Evolutionary conservation across 768 basidiomycete genomes (phyloP), one percentile per base, ranked within the genome.

Genomic region (Suillus subalutaceus): DNA sequence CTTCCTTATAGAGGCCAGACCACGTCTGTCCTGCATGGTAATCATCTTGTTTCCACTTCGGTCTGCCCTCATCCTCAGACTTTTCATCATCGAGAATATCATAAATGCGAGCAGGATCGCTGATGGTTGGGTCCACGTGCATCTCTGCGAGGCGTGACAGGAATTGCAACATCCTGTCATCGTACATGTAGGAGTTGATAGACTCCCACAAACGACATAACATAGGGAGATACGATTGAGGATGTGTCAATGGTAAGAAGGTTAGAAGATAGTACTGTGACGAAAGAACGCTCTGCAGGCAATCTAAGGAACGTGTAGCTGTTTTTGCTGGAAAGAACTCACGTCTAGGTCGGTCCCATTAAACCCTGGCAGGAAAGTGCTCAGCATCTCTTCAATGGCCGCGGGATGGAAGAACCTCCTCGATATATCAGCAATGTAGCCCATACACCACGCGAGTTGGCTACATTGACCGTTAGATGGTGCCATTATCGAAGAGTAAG

Each of bases 331-430:
- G 30, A 62, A 52, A 50, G 26, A 40, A 82, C 90, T 74, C 67
- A 91, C 91, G 77, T 92, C 88, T 69, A 94, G 78, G 64, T 84
- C 84, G 30, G 87, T 89, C 40, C 90, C 91, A 71, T 94, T 90
- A 41, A 96, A 81, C 63, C 84, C 80, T 6, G 94, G 94, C 12
- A 97, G 79, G 73, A 96, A 94, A 0, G 85, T 89, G n/a, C 89
- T 82, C 38, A 97, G 86, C 93, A 97, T 96, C 71, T 93, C 91
- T 69, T 90, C 88, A 63, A 89, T 89, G 41, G 93, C 90, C 50
- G 91, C 87, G 20, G 94, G 94, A 71, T 95, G 94, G 78, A 95
- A 96, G 83, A 96, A 96, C 63, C 91, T 83, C 63, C 92, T 86
- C 55, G 86, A 81, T 71, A 82, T 83, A 44, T 88, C 85, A 38